Conservation (phyloP, 768 basidiomycete species). For the Suillus variegatus region DNA sequence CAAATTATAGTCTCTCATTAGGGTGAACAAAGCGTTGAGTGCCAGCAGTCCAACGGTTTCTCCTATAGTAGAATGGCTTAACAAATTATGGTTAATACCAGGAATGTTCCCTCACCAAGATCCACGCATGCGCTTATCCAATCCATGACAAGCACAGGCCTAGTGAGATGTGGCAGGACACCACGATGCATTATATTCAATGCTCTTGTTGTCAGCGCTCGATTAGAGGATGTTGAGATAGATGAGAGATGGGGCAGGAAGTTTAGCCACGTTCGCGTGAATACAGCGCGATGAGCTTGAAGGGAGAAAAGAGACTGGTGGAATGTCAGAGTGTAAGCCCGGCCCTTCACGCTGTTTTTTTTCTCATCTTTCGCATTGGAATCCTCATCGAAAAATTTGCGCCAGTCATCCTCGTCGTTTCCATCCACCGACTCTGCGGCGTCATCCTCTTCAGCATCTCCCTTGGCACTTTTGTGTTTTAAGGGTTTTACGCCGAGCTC, state of each 20-base stretch:
- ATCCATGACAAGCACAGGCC: conserved; percentile 84
- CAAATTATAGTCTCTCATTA: conserved; percentile 95
- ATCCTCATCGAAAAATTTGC: conserved; percentile 80
- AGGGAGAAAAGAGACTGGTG: conserved; percentile 80
- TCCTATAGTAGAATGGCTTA: conserved; percentile 44
- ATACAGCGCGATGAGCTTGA: conserved; percentile 75
- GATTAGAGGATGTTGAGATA: conserved; percentile 29
- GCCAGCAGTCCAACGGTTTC: conserved; percentile 86
- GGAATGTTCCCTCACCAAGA: conserved; percentile 50
- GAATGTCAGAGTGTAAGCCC: conserved; percentile 66
- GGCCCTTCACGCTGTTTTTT: conserved; percentile 37
- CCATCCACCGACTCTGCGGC: conserved; percentile 37
- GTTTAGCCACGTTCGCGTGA: conserved; percentile 78
- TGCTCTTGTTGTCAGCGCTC: conserved; percentile 51
- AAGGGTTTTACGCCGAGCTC: conserved; percentile 62
- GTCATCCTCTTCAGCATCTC: conserved; percentile 37
- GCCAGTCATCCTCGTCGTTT: conserved; percentile 66
- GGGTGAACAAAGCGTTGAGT: conserved; percentile 85
- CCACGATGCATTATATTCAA: conserved; percentile 81
- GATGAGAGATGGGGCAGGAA: conserved; percentile 63
- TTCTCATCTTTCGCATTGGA: conserved; percentile 37
- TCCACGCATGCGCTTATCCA: conserved; percentile 88
- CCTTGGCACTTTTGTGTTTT: conserved; percentile 46
- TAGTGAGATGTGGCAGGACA: conserved; percentile 80
- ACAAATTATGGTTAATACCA: neutral